Conservation (phyloP, 306 rosid genomes). For the Argentina anserina region DNA sequence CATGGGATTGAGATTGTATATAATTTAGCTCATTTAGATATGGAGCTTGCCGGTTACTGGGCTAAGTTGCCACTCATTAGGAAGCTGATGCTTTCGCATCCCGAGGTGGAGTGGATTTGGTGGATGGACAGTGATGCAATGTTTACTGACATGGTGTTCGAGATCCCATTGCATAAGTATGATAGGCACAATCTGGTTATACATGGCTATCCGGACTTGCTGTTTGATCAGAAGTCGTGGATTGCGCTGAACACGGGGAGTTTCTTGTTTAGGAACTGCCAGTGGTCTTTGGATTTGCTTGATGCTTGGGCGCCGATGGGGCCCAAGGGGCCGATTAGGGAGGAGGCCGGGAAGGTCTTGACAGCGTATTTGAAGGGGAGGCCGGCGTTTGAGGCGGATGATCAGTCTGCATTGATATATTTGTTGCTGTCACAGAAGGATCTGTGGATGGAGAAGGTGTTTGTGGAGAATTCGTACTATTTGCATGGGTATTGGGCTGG, state of each 20-base stretch:
- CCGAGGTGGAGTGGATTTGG: slow-evolving; percentile 99
- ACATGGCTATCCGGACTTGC: slow-evolving; percentile 93
- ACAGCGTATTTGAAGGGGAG: slow-evolving; percentile 90
- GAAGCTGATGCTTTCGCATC: slow-evolving; percentile 84
- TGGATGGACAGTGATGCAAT: slow-evolving; percentile 99
- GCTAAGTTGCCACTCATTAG: slow-evolving; percentile 90
- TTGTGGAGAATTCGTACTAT: slow-evolving; percentile 84
- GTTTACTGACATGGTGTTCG: slow-evolving; percentile 87
- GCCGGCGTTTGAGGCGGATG: slow-evolving; percentile 96
- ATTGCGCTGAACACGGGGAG: slow-evolving; percentile 94
- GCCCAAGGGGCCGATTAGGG: slow-evolving; percentile 74
- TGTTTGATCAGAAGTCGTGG: slow-evolving; percentile 95
- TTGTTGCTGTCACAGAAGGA: slow-evolving; percentile 79
- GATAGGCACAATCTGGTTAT: slow-evolving; percentile 63
- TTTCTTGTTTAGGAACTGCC: slow-evolving; percentile 82
- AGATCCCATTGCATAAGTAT: slow-evolving; percentile 72
- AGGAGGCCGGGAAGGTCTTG: slow-evolving; percentile 84
- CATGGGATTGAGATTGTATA: slow-evolving; percentile 96
- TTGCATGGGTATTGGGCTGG: slow-evolving; percentile 99
- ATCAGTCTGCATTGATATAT: slow-evolving; percentile 93
- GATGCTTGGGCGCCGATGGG: slow-evolving; percentile 99
- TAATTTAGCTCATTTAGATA: slow-evolving; percentile 90
- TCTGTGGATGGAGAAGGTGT: slow-evolving; percentile 87
- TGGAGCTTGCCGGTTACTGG: slow-evolving; percentile 97
- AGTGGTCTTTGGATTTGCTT: slow-evolving; percentile 96